Percentiles rank a stretch among this genome's conserved stretches.
phyloP scores from a whole-genome alignment of 2,329 filamentous ascomycete species.

The Sphaerulina populicola region DNA sequence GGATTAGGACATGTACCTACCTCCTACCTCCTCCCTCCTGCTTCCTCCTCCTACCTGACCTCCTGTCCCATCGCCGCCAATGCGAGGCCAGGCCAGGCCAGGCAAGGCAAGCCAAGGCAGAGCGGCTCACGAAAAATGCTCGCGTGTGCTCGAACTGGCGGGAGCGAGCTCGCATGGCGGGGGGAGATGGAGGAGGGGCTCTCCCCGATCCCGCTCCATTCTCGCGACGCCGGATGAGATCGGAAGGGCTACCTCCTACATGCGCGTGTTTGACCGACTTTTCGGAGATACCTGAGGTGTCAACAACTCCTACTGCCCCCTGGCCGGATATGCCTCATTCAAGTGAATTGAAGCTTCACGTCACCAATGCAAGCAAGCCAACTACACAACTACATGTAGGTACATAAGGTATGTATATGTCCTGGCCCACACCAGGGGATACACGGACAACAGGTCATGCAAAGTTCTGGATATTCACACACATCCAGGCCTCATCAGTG shows the following conservation, averaged over 20 bases:
- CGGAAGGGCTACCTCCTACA: background rate
- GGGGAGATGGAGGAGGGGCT: slow-evolving; percentile 4
- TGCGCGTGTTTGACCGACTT: background rate
- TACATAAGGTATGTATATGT: too few species aligned
- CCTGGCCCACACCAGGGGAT: background rate
- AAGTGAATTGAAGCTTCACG: too few species aligned
- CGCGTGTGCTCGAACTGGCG: background rate
- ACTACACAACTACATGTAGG: background rate
- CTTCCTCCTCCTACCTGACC: too few species aligned
- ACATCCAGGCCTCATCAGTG: slow-evolving; percentile 20
- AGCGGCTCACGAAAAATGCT: slow-evolving; percentile 8
- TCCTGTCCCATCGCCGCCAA: slow-evolving; percentile 4
- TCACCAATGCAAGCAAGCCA: too few species aligned
- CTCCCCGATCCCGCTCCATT: slow-evolving; percentile 3
- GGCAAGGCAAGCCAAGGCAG: too few species aligned
- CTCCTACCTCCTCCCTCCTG: too few species aligned
- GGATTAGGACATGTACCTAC: too few species aligned
- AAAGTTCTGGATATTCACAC: slow-evolving; percentile 8
- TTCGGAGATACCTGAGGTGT: too few species aligned
- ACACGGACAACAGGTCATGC: too few species aligned
- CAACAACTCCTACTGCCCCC: too few species aligned
- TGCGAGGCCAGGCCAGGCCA: background rate
- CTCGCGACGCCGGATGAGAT: slow-evolving; percentile 1
- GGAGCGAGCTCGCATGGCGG: slow-evolving; percentile 3
- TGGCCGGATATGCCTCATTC: too few species aligned